Evolutionary conservation across 2,329 filamentous ascomycete genomes (phyloP).

Genomic region (Aquanectria penicillioides): DNA sequence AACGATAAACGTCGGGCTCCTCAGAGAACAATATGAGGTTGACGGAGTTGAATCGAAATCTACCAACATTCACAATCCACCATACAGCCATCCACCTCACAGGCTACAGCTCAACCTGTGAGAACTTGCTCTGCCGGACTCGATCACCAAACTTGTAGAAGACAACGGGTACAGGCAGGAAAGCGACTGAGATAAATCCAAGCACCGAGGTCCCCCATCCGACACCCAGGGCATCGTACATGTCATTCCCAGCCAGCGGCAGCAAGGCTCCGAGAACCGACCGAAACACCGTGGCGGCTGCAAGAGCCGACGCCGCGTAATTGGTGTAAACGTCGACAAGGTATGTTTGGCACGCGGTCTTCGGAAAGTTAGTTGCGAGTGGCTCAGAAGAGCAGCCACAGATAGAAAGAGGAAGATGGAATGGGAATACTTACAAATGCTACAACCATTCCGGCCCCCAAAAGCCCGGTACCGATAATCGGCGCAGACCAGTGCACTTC

Average conservation of each 20-base stretch:
- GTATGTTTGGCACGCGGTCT: slow-evolving; percentile 67
- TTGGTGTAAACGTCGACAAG: slow-evolving; percentile 54
- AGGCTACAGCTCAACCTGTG: too few relatives aligned
- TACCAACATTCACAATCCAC: too few relatives aligned
- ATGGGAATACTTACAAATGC: too few relatives aligned
- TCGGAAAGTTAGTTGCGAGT: slow-evolving; percentile 11
- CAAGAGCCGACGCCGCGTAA: slow-evolving; percentile 42
- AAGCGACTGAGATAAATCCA: slow-evolving; percentile 58
- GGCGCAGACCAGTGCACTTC: slow-evolving; percentile 66
- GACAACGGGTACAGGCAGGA: slow-evolving; percentile 49
- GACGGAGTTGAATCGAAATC: too few relatives aligned
- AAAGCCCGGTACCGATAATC: too few relatives aligned
- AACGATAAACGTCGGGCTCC: too few relatives aligned
- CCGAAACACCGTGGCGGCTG: slow-evolving; percentile 50
- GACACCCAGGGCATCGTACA: slow-evolving; percentile 51
- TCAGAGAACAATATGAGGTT: too few relatives aligned
- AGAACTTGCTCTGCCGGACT: too few relatives aligned
- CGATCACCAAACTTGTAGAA: slow-evolving; percentile 42
- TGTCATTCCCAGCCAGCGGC: slow-evolving; percentile 63
- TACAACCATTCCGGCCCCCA: too few relatives aligned
- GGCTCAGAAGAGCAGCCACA: slow-evolving; percentile 43
- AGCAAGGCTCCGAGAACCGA: slow-evolving; percentile 70
- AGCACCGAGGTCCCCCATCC: slow-evolving; percentile 58
- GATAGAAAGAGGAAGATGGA: slow-evolving; percentile 57
- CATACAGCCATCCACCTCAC: too few relatives aligned